phyloP scores from a whole-genome alignment of 2,329 filamentous ascomycete species.

The Aphanocladium album region DNA sequence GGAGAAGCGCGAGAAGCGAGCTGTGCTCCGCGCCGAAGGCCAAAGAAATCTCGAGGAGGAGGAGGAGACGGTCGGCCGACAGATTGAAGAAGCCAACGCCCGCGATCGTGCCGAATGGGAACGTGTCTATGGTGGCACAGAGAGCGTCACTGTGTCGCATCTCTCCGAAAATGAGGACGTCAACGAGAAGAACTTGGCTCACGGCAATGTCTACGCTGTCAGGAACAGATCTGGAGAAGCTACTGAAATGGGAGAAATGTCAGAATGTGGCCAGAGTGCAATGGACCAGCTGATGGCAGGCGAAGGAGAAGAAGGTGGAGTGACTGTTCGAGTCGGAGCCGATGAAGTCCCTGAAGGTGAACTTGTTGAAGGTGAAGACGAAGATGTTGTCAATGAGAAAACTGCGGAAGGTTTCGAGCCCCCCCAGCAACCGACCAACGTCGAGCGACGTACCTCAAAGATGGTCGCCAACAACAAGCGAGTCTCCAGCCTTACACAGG shows the following conservation, averaged over 20 bases:
- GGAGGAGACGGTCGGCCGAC: conserved; percentile 66
- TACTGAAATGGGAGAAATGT: conserved; percentile 54
- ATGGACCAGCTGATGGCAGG: conserved; percentile 38
- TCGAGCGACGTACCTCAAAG: neutral
- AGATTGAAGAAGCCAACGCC: conserved; percentile 57
- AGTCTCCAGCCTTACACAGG: conserved; percentile 20
- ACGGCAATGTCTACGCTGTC: conserved; percentile 31
- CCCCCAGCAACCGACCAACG: neutral
- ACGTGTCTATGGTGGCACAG: conserved; percentile 54
- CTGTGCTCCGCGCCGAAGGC: conserved; percentile 43
- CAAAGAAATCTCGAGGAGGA: conserved; percentile 53
- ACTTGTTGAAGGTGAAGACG: conserved; percentile 20
- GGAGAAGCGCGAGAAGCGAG: conserved; percentile 51
- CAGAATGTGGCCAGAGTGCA: conserved; percentile 26
- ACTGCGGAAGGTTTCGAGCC: conserved; percentile 14
- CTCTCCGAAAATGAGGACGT: conserved; percentile 50
- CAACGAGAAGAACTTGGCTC: conserved; percentile 39
- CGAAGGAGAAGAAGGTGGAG: conserved; percentile 37
- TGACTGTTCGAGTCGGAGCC: conserved; percentile 49
- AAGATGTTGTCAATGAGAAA: conserved; percentile 26
- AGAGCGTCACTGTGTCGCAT: conserved; percentile 31
- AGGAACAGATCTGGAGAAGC: conserved; percentile 35
- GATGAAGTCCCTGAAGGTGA: conserved; percentile 39
- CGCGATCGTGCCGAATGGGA: conserved; percentile 71
- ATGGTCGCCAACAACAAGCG: conserved; percentile 16